Conservation (phyloP, 2,329 filamentous ascomycete genomes). For the Elsinoe ampelina region DNA sequence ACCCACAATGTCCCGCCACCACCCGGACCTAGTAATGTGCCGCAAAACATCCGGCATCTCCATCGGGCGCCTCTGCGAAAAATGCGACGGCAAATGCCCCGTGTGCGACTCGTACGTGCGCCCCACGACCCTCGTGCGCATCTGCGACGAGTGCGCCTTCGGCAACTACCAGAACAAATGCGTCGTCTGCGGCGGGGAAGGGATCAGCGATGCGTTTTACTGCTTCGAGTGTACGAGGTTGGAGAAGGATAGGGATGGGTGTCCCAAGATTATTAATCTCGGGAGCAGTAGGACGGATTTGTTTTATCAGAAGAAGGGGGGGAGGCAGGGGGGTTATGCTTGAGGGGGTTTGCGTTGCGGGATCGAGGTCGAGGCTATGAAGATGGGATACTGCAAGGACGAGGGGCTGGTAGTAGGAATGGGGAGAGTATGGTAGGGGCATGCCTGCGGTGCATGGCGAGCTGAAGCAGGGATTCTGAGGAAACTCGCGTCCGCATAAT, state of each 20-base stretch:
- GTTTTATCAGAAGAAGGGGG: slow-evolving; percentile 60
- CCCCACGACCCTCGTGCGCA: slow-evolving; percentile 90
- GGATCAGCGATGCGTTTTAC: slow-evolving; percentile 97
- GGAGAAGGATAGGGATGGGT: slow-evolving; percentile 94
- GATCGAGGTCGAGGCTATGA: too few relatives aligned
- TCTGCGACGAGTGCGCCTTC: slow-evolving; percentile 99
- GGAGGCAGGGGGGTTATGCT: slow-evolving; percentile 2
- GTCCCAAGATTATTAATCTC: slow-evolving; percentile 98
- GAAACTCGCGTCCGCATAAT: too few relatives aligned
- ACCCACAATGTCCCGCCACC: slow-evolving; percentile 14
- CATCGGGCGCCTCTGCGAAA: slow-evolving; percentile 97
- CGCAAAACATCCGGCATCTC: slow-evolving; percentile 96
- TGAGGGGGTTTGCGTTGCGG: too few relatives aligned
- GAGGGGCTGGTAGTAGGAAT: too few relatives aligned
- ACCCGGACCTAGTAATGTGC: slow-evolving; percentile 95
- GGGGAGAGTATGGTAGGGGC: too few relatives aligned
- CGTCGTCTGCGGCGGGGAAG: slow-evolving; percentile 95
- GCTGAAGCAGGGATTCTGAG: too few relatives aligned
- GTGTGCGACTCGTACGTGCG: slow-evolving; percentile 99
- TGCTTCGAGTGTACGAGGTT: slow-evolving; percentile 97
- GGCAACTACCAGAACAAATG: slow-evolving; percentile 99
- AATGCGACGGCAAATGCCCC: slow-evolving; percentile 98
- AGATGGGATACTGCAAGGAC: too few relatives aligned
- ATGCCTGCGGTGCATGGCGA: too few relatives aligned
- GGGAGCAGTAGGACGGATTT: slow-evolving; percentile 93